Base-by-base conservation (phyloP, 176 grass and related monocot genomes). In the Bolboschoenus planiculmis region DNA sequence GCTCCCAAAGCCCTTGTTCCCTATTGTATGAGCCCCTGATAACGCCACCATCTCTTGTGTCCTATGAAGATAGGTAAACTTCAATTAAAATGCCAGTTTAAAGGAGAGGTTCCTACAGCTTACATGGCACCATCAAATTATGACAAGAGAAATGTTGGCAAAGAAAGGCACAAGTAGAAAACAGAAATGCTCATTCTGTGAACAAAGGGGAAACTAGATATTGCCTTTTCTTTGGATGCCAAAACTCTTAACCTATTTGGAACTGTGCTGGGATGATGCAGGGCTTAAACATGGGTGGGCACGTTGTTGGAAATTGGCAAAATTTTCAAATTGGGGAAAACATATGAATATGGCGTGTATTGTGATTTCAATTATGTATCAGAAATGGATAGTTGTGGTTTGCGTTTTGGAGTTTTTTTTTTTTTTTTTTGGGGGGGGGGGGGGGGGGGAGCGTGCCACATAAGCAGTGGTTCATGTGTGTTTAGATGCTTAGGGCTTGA, bases 1-100 rank as follows among this genome's bases (percentile, higher is more conserved):
- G 75, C 82, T 90, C 58, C 92, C 89, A 7, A 98, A 98, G 36
- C 95, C 95, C 83, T 98, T 95, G 27, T 88, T 83, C 64, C 95
- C 95, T 70, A 98, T 90, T 83, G 90, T 95, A 90, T 95, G 92
- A 65, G 95, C 92, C 84, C 92, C 95, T 60, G 92, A 98, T 83
- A 98, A 86, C 46, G 66, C 89, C 10, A 98, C 90, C 86, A 95
- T 76, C 70, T 95, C 92, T 50, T 86, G 87, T 24, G 84, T 54
- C 82, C 92, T 98, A 81, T 57, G 36, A 80, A 90, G 4, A 64
- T 48, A 64, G 34, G 23, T 50, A 30, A 50, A 30, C 43, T 30
- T 29, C 7, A 5, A 75, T 16, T 10, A 75, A 18, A 29, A 47
- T 50, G 42, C 24, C 40, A 29, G 1, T 50, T 15, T 26, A 75